A percentile compares a stretch with the other conserved stretches of the same genome.
Conservation (phyloP, 2,329 filamentous ascomycete genomes). For the Cercospora brassicicola region DNA sequence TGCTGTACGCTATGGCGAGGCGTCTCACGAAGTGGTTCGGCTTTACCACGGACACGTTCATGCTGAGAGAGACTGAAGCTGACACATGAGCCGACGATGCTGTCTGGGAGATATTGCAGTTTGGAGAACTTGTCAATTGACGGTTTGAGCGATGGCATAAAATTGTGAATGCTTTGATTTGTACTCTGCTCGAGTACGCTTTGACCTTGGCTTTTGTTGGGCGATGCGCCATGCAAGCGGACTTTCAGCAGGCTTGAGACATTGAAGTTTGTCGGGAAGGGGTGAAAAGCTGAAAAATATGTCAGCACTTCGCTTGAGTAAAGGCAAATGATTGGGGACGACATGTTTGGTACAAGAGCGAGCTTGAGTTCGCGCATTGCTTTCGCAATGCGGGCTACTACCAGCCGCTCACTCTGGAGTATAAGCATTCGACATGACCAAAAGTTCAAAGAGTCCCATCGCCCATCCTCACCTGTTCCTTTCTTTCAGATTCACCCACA, state of each 20-base stretch:
- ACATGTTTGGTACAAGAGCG: too few species aligned
- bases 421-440: too few species aligned
- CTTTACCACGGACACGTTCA: slow-evolving; percentile 13
- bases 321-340: too few species aligned
- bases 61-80: slow-evolving; percentile 9
- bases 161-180: not conserved
- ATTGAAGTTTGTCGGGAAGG: too few species aligned
- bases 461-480: not conserved
- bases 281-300: too few species aligned
- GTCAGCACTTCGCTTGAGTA: too few species aligned
- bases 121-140: not conserved
- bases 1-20: slow-evolving; percentile 16
- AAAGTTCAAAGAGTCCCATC: too few species aligned
- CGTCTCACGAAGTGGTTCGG: slow-evolving; percentile 18
- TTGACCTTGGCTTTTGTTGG: not conserved
- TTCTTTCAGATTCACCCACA: not conserved
- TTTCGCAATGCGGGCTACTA: too few species aligned
- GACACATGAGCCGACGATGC: not conserved
- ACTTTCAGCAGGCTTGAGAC: too few species aligned
- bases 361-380: too few species aligned
- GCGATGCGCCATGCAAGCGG: not conserved
- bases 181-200: not conserved
- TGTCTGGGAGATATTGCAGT: not conserved
- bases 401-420: too few species aligned
- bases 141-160: not conserved